Evolutionary conservation across 129 eudicot species (phyloP).

Genomic region (Pittosporum tobira): DNA sequence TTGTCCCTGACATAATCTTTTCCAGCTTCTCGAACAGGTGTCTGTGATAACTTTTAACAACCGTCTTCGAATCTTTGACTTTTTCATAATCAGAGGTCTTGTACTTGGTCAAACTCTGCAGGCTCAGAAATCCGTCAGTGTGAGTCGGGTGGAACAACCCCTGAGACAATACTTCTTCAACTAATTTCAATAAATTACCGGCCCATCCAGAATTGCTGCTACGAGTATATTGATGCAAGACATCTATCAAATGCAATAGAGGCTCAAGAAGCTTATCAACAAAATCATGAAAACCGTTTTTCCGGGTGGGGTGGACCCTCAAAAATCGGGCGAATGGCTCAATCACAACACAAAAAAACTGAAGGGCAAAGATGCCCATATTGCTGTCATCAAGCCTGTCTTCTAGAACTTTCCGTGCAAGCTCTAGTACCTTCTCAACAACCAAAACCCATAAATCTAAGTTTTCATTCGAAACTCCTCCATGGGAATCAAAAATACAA

Average conservation of each 20-base stretch:
- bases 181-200: conserved; percentile 35
- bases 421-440: conserved; percentile 40
- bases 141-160: conserved; percentile 84
- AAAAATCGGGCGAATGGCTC: conserved; percentile 75
- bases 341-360: conserved; percentile 47
- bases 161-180: conserved; percentile 61
- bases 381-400: conserved; percentile 21
- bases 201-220: conserved; percentile 18
- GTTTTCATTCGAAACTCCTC: conserved; percentile 68
- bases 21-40: conserved; percentile 69
- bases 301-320: conserved; percentile 65
- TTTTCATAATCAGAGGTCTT: conserved; percentile 34
- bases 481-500: conserved; percentile 49
- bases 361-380: conserved; percentile 31
- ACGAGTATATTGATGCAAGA: conserved; percentile 17
- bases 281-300: conserved; percentile 63
- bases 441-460: conserved; percentile 66
- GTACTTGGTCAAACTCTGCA: conserved; percentile 59
- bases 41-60: conserved; percentile 70
- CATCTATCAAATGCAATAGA: conserved; percentile 45
- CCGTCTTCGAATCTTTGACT: conserved; percentile 34
- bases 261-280: conserved; percentile 76
- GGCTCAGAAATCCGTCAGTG: conserved; percentile 62
- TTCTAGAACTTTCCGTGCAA: conserved; percentile 26
- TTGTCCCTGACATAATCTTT: conserved; percentile 39